These are phyloP conservation scores for Calonectria henricotiae DNA, from an alignment of 2,329 filamentous ascomycete genomes.

Conservation along the genomic window DNA sequence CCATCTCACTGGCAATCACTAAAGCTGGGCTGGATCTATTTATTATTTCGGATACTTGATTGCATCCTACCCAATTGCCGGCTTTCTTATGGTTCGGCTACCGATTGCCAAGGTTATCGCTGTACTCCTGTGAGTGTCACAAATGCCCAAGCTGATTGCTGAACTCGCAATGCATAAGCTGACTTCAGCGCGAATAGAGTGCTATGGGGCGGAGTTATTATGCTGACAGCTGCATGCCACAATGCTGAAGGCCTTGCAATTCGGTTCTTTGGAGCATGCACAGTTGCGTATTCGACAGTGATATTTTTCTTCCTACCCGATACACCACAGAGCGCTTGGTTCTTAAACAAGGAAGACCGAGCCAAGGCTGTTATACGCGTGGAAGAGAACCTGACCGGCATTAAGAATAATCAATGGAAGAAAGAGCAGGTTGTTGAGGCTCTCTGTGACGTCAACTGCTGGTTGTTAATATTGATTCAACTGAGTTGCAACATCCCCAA, in stretches of 20 bases:
- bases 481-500: conserved; percentile 54
- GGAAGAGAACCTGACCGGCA: conserved; percentile 56
- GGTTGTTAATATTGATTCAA: conserved; percentile 50
- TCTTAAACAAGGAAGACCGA: conserved; percentile 51
- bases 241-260: conserved; percentile 53
- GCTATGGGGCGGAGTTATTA: conserved; percentile 61
- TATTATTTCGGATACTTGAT: conserved; percentile 70
- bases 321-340: conserved; percentile 50
- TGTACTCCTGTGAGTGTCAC: conserved; percentile 37
- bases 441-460: conserved; percentile 43
- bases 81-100: conserved; percentile 49
- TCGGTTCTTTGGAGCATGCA: conserved; percentile 53
- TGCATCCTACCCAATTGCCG: conserved; percentile 50
- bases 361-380: conserved; percentile 54
- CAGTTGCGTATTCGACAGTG: conserved; percentile 42
- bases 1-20: conserved; percentile 66
- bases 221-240: conserved; percentile 61
- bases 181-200: conserved; percentile 33
- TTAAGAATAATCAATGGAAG: conserved; percentile 50
- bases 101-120: conserved; percentile 53
- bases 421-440: conserved; percentile 23
- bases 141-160: neutral
- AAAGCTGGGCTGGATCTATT: conserved; percentile 67
- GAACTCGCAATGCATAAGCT: neutral
- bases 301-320: conserved; percentile 47